These are phyloP conservation scores for Fraxinus xanthoxyloides DNA, from an alignment of 305 asterid genomes.

Conservation along the genomic window DNA sequence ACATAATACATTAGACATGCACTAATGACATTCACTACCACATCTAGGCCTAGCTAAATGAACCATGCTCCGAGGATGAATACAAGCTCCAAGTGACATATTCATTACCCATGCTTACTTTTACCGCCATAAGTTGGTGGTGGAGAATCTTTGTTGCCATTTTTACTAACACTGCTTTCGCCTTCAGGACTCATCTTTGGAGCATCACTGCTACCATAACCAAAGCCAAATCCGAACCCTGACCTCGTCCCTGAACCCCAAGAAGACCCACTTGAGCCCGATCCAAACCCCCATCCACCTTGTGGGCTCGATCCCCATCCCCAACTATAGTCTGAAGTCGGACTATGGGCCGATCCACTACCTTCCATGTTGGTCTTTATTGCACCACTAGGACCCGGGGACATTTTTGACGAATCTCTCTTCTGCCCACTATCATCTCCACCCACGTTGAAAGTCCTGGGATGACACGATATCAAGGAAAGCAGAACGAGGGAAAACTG, in stretches of 20 bases:
- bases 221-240: background rate
- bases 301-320: background rate
- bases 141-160: background rate
- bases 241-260: background rate
- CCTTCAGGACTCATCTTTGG: background rate
- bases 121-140: background rate
- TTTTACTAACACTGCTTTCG: background rate
- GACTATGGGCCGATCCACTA: constrained; percentile 13
- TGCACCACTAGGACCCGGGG: constrained; percentile 10
- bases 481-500: constrained; percentile 2
- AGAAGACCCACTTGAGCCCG: background rate
- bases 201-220: background rate
- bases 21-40: background rate
- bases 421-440: constrained; percentile 15
- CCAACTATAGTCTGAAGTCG: background rate
- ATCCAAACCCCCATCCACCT: background rate
- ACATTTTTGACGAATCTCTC: background rate
- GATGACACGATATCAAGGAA: constrained; percentile 10
- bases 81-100: background rate
- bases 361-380: constrained; percentile 13
- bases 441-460: constrained; percentile 11
- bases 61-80: background rate
- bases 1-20: background rate
- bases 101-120: background rate
- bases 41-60: background rate